Evolutionary conservation across 257 asterid genomes (phyloP), one percentile per base, ranked within the genome.

Genomic region (Lithospermum erythrorhizon): DNA sequence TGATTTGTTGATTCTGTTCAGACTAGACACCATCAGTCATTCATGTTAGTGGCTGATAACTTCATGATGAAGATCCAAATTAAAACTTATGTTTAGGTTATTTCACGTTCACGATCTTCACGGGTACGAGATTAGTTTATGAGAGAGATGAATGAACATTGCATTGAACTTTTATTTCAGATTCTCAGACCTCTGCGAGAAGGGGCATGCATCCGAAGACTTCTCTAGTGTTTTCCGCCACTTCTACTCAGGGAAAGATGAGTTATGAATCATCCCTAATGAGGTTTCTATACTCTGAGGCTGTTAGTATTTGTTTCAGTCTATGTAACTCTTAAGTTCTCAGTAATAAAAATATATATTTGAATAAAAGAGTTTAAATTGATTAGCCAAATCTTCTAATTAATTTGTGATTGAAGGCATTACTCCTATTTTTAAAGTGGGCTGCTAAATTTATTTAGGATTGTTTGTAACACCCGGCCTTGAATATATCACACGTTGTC

Each of bases 151-250:
- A 47, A 22, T 41, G 29, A 65, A 55, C 20, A 27, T 56, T 58
- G 22, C 27, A 29, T 9, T 22, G 11, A 16, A 25, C 20, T 52
- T 62, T 30, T 57, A 48, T 59, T 52, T 51, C 76, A 88, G 98
- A 80, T 91, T 78, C 75, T 65, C 78, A 25, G 73, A 78, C 74
- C 87, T 91, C 21, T 86, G 95, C 70, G 54, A 81, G 6, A 80
- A 65, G 56, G 95, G 90, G 9, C 82, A 79, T 27, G 94, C 58
- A 45, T 69, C 76, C 20, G 66, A 82, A 73, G 97, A 91, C 66
- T 91, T 88, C 69, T 88, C 98, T 3, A 76, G 95, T 45, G 96
- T 84, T 77, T 91, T 88, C 70, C 86, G 84, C 57, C 90, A 88
- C 70, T 86, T 86, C 66, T 91, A 79, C 70, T 63, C 65, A 30